phyloP scores from a whole-genome alignment of 495 filamentous ascomycete genomes.

The Penicillium odoratum region DNA sequence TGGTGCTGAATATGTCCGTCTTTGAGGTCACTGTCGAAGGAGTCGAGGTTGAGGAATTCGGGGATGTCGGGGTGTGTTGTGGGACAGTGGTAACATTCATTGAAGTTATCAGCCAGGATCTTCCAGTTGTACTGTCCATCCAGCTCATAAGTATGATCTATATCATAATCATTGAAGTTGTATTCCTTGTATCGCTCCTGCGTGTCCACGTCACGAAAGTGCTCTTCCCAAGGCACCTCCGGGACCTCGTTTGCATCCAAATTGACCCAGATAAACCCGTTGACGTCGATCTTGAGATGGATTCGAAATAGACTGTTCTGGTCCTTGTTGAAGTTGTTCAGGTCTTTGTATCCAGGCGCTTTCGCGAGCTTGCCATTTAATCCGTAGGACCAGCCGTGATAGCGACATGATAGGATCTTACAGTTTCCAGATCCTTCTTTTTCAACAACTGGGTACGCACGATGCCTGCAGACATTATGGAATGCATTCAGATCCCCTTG shows the following conservation, averaged over 20 bases:
- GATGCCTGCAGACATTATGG: constrained; percentile 57
- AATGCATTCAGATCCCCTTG: constrained; percentile 51
- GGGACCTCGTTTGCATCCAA: constrained; percentile 44
- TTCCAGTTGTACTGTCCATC: constrained; percentile 56
- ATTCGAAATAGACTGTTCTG: constrained; percentile 45
- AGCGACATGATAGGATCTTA: constrained; percentile 30
- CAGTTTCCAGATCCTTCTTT: constrained; percentile 38
- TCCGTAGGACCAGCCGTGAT: constrained; percentile 36
- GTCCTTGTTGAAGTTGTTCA: constrained; percentile 52
- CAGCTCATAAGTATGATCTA: constrained; percentile 57
- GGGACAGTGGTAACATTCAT: constrained; percentile 64
- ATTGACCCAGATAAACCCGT: constrained; percentile 56
- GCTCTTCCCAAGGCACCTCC: constrained; percentile 45
- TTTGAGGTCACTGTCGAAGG: constrained; percentile 44
- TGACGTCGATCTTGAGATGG: constrained; percentile 49
- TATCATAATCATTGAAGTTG: constrained; percentile 57
- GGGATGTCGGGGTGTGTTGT: constrained; percentile 51
- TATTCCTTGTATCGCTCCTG: constrained; percentile 50
- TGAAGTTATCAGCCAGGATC: constrained; percentile 62
- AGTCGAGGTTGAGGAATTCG: constrained; percentile 42
- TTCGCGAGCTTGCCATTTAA: constrained; percentile 58
- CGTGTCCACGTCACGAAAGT: constrained; percentile 44
- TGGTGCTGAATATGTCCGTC: constrained; percentile 46
- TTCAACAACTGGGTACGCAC: constrained; percentile 54
- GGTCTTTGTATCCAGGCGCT: constrained; percentile 51